A percentile compares a stretch with the other conserved stretches of the same genome.
Conservation (phyloP, 306 rosid genomes). For the Acacia confusa region DNA sequence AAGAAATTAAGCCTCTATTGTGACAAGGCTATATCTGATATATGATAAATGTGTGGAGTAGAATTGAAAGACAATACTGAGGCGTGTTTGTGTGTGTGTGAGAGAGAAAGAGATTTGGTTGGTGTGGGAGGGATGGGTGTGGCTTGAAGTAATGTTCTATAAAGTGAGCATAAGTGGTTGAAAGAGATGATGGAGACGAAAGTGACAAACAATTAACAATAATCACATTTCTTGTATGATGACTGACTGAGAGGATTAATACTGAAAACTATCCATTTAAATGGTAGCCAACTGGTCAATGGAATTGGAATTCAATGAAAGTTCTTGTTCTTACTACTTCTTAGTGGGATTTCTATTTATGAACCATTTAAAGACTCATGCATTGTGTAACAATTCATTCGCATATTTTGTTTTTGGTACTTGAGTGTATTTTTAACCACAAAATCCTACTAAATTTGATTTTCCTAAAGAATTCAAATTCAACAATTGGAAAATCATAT, state of each 20-base stretch:
- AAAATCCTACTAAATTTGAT: not conserved
- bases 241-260: not conserved
- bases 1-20: not conserved
- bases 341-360: not conserved
- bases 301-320: constrained; percentile 1
- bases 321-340: not conserved
- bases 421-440: not conserved
- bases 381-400: constrained; percentile 1
- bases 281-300: not conserved
- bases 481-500: not conserved
- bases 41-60: not conserved
- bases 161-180: not conserved
- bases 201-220: not conserved
- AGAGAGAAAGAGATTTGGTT: not conserved
- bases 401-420: not conserved
- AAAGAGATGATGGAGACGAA: not conserved
- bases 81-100: not conserved
- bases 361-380: constrained; percentile 1
- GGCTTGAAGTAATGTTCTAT: not conserved
- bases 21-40: not conserved
- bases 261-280: not conserved
- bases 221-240: not conserved
- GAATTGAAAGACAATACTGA: not conserved
- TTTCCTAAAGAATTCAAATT: constrained; percentile 2
- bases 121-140: not conserved